These are phyloP conservation scores for Aspergillus fumigatus DNA, from an alignment of 2,329 filamentous ascomycete genomes.

Conservation along the genomic window DNA sequence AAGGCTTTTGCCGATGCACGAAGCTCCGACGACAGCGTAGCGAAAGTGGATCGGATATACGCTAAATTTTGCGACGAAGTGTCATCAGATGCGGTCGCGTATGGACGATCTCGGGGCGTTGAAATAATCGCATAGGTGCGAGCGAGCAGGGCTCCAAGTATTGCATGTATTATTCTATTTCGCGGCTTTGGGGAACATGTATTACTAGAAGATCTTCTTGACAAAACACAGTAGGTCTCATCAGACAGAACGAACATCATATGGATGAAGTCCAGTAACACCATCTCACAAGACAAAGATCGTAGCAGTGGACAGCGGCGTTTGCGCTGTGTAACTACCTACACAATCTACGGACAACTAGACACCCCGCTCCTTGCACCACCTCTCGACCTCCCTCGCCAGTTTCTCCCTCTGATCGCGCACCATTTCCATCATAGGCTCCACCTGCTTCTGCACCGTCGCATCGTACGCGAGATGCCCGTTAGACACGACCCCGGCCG, in stretches of 20 bases:
- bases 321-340: not conserved
- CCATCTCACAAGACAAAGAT: not conserved
- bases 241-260: no score
- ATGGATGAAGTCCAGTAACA: not conserved
- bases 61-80: slow-evolving; percentile 26
- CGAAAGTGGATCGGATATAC: slow-evolving; percentile 23
- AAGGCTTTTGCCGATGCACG: slow-evolving; percentile 28
- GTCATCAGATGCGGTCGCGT: slow-evolving; percentile 31
- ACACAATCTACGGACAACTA: slow-evolving; percentile 9
- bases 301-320: not conserved
- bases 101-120: slow-evolving; percentile 27
- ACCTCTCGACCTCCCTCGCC: slow-evolving; percentile 41
- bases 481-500: slow-evolving; percentile 16
- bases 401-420: slow-evolving; percentile 31
- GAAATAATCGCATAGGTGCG: slow-evolving; percentile 20
- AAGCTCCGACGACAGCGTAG: slow-evolving; percentile 1
- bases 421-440: slow-evolving; percentile 36
- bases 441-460: slow-evolving; percentile 32
- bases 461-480: slow-evolving; percentile 19
- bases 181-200: not conserved
- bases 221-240: not conserved
- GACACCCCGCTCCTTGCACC: slow-evolving; percentile 44
- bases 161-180: not conserved
- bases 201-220: not conserved
- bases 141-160: not conserved